Conservation (phyloP, 306 rosid species). For the Corylus heterophylla region DNA sequence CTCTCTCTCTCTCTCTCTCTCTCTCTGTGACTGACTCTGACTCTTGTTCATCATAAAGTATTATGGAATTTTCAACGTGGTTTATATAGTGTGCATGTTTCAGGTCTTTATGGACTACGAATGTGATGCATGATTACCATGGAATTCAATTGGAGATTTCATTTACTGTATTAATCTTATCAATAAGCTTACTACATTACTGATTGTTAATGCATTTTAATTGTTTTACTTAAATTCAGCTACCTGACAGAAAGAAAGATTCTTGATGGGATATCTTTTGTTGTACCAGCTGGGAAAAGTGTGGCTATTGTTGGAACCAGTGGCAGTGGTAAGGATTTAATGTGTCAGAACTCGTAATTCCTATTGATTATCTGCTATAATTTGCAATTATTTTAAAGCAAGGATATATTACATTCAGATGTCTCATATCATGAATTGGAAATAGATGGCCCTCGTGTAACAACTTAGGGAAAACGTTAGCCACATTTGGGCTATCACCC, state of each 20-base stretch:
- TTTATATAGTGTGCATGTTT: background rate
- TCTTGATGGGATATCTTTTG: constrained; percentile 88
- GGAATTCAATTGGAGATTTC: background rate
- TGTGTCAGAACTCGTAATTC: constrained; percentile 25
- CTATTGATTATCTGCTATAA: constrained; percentile 9
- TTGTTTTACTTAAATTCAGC: constrained; percentile 43
- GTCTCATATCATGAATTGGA: background rate
- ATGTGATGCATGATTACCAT: background rate
- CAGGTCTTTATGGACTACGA: background rate
- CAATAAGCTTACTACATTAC: background rate
- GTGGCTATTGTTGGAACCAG: constrained; percentile 99
- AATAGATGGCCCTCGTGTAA: background rate
- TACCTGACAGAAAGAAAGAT: constrained; percentile 84
- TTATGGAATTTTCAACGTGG: background rate
- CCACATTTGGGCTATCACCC: no score
- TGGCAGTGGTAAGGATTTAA: constrained; percentile 86
- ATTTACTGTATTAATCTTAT: background rate
- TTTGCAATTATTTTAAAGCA: background rate
- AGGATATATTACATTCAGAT: background rate
- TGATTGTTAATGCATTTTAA: constrained; percentile 14
- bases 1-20: constrained; percentile 5
- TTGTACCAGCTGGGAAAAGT: constrained; percentile 93
- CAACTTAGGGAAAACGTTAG: no score
- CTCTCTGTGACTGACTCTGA: background rate
- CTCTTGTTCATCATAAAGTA: background rate